Evolutionary conservation across 108 stramenopile species (phyloP).

Genomic region (Nitzschia putrida): DNA sequence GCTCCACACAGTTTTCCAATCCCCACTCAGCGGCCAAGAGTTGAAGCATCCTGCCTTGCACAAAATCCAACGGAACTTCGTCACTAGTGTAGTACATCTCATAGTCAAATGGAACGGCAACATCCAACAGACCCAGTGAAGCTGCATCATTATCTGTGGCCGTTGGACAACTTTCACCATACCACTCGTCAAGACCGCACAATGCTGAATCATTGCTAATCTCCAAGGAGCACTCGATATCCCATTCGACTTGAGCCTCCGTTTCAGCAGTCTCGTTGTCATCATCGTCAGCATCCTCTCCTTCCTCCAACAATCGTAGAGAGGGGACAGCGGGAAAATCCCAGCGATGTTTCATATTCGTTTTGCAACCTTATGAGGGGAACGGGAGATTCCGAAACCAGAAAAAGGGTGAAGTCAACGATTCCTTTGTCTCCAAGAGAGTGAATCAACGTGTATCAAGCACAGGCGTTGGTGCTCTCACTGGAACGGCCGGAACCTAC

Average conservation of each 20-base stretch:
- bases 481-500: too few relatives aligned
- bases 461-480: too few relatives aligned
- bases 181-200: background rate
- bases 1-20: background rate
- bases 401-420: too few relatives aligned
- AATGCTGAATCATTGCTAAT: constrained; percentile 1
- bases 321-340: too few relatives aligned
- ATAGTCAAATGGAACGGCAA: background rate
- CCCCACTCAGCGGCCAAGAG: background rate
- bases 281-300: background rate
- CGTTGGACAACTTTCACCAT: background rate
- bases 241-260: background rate
- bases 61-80: constrained; percentile 1
- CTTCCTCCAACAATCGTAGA: too few relatives aligned
- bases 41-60: background rate
- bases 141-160: background rate
- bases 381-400: too few relatives aligned
- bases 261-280: background rate
- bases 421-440: too few relatives aligned
- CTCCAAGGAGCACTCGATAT: background rate
- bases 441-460: too few relatives aligned
- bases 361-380: too few relatives aligned
- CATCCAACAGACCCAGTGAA: background rate
- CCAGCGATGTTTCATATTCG: too few relatives aligned
- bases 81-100: background rate